These are phyloP conservation scores for Tetraselmis chui DNA, from an alignment of 139 green algal species.

Conservation along the genomic window DNA sequence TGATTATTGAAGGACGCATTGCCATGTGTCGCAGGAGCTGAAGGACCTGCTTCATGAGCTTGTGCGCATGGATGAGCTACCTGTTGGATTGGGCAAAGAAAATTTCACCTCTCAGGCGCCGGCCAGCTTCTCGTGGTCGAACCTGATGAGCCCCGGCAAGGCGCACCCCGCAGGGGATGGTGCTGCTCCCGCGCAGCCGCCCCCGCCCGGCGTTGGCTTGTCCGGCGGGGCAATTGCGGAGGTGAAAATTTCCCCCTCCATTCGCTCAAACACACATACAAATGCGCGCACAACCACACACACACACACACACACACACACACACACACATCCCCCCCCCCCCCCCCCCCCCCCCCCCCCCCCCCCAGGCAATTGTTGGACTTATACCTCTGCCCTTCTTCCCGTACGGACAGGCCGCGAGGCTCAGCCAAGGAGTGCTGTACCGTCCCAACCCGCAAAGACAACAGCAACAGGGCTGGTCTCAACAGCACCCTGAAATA, in stretches of 20 bases:
- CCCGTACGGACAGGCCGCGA: neutral
- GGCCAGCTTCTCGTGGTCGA: neutral
- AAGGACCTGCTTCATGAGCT: neutral
- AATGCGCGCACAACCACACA: no score
- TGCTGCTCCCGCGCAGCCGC: no score
- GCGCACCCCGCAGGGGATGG: neutral
- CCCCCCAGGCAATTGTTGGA: no score
- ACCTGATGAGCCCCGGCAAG: neutral
- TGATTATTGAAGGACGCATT: no score
- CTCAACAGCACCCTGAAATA: no score
- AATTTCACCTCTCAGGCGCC: neutral
- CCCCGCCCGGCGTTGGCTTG: neutral
- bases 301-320: no score
- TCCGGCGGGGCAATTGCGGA: neutral
- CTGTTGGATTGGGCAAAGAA: neutral
- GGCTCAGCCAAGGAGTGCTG: neutral
- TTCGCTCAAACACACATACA: no score
- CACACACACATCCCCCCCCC: no score
- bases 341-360: no score
- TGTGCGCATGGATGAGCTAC: neutral
- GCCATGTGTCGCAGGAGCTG: neutral
- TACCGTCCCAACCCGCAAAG: neutral
- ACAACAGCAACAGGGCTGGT: no score
- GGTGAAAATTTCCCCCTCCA: no score
- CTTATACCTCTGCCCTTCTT: no score